These are phyloP conservation scores for Trametes hirsuta DNA, from an alignment of 1,284 basidiomycete genomes.

Conservation along the genomic window DNA sequence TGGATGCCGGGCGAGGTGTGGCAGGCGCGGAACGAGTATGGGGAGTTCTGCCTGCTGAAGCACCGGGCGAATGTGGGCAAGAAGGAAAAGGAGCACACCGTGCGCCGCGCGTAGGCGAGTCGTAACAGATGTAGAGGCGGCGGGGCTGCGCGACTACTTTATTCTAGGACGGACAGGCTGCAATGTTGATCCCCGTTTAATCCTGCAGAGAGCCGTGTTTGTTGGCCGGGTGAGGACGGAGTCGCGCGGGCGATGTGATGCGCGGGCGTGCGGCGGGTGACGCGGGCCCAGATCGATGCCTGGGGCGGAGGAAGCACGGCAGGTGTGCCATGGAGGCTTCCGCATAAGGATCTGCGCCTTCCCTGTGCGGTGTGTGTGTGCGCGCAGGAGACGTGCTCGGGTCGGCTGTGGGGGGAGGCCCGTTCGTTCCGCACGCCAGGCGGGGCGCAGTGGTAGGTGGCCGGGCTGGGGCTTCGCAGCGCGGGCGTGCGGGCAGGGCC, in stretches of 20 bases:
- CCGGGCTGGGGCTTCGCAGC: background rate
- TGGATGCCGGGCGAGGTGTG: constrained; percentile 77
- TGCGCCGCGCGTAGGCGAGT: constrained; percentile 21
- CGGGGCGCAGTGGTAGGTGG: background rate
- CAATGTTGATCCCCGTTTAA: constrained; percentile 12
- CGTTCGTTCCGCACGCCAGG: constrained; percentile 13
- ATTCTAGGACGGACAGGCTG: background rate
- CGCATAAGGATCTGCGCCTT: constrained; percentile 1
- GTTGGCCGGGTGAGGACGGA: background rate
- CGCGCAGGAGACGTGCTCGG: constrained; percentile 1
- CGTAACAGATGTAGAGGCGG: background rate
- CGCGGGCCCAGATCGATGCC: constrained; percentile 1
- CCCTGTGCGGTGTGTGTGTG: constrained; percentile 1
- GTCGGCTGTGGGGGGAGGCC: background rate
- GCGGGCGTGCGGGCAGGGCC: background rate
- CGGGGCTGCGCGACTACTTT: constrained; percentile 4
- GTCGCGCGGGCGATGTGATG: constrained; percentile 8
- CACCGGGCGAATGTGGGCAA: constrained; percentile 47
- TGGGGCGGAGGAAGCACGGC: background rate
- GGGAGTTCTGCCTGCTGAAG: constrained; percentile 73
- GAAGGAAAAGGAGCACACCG: constrained; percentile 42
- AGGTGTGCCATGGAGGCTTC: background rate
- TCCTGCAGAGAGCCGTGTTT: constrained; percentile 1
- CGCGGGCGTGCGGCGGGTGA: background rate
- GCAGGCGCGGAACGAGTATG: constrained; percentile 65